Evolutionary conservation across 148 eudicot species (phyloP).

Genomic region (Camellia granthamiana): DNA sequence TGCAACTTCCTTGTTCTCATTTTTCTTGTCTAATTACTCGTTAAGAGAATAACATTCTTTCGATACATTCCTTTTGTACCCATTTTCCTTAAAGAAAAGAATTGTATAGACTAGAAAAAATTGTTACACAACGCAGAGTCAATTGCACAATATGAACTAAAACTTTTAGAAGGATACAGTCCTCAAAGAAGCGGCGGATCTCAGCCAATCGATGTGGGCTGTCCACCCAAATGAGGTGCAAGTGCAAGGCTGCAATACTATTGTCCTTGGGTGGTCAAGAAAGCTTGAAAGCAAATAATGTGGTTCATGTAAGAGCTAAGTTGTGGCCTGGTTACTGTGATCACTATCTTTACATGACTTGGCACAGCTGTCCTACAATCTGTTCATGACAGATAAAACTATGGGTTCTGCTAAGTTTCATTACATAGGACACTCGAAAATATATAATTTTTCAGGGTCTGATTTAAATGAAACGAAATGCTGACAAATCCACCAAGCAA

Average conservation of each 20-base stretch:
- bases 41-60: slow-evolving; percentile 23
- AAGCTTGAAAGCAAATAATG: background rate
- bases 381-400: background rate
- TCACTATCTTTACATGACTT: background rate
- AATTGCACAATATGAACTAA: background rate
- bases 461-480: background rate
- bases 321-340: background rate
- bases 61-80: background rate
- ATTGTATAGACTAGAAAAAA: background rate
- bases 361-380: background rate
- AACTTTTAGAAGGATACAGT: slow-evolving; percentile 52
- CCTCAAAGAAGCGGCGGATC: slow-evolving; percentile 86
- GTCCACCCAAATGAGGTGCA: background rate
- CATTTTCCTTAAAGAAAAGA: background rate
- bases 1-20: slow-evolving; percentile 64
- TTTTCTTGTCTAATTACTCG: slow-evolving; percentile 50
- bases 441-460: background rate
- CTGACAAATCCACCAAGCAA: background rate
- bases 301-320: background rate
- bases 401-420: background rate
- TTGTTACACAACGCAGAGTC: background rate
- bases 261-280: background rate
- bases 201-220: slow-evolving; percentile 69
- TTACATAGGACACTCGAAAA: background rate
- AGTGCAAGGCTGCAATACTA: background rate